A percentile compares a stretch with the other conserved stretches of the same genome.
Evolutionary conservation across 129 eudicot genomes (phyloP).

Genomic region (Rutidosis leptorrhynchoides): DNA sequence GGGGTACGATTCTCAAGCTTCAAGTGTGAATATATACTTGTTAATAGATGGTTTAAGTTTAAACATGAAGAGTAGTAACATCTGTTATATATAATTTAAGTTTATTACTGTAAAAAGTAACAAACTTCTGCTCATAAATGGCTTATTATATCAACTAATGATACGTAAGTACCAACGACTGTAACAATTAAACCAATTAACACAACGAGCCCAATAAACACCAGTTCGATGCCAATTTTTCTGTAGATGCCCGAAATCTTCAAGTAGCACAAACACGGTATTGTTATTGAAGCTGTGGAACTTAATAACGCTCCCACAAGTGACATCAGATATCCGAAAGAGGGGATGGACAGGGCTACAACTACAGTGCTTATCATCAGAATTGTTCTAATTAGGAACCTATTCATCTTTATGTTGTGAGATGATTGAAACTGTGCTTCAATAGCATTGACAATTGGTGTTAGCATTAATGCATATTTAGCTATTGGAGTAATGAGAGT

Average conservation of each 20-base stretch:
- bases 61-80: constrained; percentile 37
- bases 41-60: constrained; percentile 45
- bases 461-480: constrained; percentile 79
- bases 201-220: constrained; percentile 34
- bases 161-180: constrained; percentile 61
- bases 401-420: constrained; percentile 28
- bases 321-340: constrained; percentile 66
- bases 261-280: constrained; percentile 79
- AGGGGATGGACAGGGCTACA: constrained; percentile 65
- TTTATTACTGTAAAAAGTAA: not conserved
- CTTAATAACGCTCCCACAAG: constrained; percentile 90
- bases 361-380: constrained; percentile 58
- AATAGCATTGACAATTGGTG: constrained; percentile 53
- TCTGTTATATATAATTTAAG: constrained; percentile 2
- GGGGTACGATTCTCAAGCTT: constrained; percentile 43
- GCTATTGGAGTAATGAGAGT: constrained; percentile 76
- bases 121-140: constrained; percentile 24
- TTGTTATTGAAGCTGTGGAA: constrained; percentile 54
- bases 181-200: constrained; percentile 44
- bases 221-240: constrained; percentile 44
- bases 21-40: constrained; percentile 37
- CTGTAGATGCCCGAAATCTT: constrained; percentile 55
- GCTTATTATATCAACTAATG: constrained; percentile 44
- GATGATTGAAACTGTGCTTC: constrained; percentile 50
- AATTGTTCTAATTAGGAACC: constrained; percentile 49